A percentile compares a stretch with the other conserved stretches of the same genome.
Conservation (phyloP, 23 red algal genomes). For the Gracilaria caudata region DNA sequence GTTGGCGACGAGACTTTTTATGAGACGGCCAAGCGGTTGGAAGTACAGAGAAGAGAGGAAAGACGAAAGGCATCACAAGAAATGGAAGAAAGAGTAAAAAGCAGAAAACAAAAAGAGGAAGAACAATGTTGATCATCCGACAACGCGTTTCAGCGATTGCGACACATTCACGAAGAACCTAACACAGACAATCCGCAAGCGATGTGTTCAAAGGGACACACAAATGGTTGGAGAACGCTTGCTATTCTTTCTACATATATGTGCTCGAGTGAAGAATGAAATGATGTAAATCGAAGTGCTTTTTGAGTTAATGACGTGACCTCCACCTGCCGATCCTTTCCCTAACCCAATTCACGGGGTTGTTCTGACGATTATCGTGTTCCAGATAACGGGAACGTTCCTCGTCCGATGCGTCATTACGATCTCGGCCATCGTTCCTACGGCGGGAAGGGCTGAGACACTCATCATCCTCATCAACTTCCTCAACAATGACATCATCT, state of each 20-base stretch:
- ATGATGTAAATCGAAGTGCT: neutral
- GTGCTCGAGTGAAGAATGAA: neutral
- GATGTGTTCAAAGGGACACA: neutral
- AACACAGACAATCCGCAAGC: neutral
- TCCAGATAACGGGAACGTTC: neutral
- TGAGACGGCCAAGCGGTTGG: conserved; percentile 61
- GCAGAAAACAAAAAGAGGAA: neutral
- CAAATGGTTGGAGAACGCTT: neutral
- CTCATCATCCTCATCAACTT: conserved; percentile 51
- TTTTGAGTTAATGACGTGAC: neutral
- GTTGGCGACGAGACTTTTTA: conserved; percentile 68
- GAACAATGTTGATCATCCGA: neutral
- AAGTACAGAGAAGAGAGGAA: conserved; percentile 34
- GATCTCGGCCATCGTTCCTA: neutral
- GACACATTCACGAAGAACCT: neutral
- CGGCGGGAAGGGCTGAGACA: neutral
- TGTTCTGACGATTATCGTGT: neutral
- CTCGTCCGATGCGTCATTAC: neutral
- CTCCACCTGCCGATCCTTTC: conserved; percentile 10
- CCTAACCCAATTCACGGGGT: neutral
- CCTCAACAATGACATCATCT: conserved; percentile 51
- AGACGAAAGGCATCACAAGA: conserved; percentile 8
- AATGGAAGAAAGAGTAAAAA: conserved; percentile 32
- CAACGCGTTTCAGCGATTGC: neutral
- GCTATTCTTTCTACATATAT: neutral